Conservation (phyloP, 2,329 filamentous ascomycete genomes). For the Lomentospora prolificans region DNA sequence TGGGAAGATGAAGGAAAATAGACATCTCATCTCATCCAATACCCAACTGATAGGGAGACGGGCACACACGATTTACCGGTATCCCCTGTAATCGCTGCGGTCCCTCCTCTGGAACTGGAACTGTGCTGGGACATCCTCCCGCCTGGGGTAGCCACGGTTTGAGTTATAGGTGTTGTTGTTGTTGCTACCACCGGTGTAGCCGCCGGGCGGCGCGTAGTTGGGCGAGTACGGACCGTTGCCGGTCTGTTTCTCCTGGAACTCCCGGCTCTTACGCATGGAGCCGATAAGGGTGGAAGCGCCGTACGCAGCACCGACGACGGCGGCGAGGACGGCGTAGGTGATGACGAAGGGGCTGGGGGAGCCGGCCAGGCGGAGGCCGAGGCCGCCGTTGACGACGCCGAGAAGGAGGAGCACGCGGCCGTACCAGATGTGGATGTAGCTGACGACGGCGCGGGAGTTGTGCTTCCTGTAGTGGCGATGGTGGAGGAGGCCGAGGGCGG, state of each 20-base stretch:
- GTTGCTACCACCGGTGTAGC: neutral
- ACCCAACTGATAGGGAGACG: no score
- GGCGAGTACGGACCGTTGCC: neutral
- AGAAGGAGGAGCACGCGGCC: conserved; percentile 48
- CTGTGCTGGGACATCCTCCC: conserved; percentile 2
- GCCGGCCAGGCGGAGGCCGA: conserved; percentile 43
- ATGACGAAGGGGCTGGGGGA: conserved; percentile 32
- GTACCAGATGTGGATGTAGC: conserved; percentile 52
- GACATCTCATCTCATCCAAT: neutral
- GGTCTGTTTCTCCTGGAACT: neutral
- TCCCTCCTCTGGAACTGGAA: conserved; percentile 7
- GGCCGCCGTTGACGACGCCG: conserved; percentile 53
- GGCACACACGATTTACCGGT: neutral
- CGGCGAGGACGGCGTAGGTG: conserved; percentile 47
- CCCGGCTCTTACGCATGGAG: conserved; percentile 3
- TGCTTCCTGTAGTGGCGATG: conserved; percentile 42
- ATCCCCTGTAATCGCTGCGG: neutral
- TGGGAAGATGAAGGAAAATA: neutral
- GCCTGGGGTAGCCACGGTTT: neutral
- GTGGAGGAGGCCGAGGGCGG: conserved; percentile 46
- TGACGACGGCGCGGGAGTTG: conserved; percentile 37
- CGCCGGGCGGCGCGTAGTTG: neutral
- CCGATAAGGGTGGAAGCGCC: conserved; percentile 17
- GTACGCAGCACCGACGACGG: conserved; percentile 37
- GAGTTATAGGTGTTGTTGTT: neutral